Evolutionary conservation across 768 basidiomycete genomes (phyloP), one percentile per base, ranked within the genome.

Genomic region (Botryobasidium botryosum): DNA sequence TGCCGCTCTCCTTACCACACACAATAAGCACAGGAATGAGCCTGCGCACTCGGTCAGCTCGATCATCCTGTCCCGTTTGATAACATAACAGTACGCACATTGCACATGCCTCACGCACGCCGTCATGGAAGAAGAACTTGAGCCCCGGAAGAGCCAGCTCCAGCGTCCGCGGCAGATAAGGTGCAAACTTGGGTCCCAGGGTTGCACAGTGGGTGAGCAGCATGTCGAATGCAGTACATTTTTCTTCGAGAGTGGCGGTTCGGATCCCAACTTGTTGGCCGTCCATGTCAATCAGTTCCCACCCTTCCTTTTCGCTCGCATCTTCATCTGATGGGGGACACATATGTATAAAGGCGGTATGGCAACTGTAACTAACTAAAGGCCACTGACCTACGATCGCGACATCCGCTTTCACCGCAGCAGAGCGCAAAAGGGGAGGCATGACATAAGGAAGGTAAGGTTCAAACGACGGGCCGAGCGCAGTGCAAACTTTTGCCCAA

Each of bases 401-500:
- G 13, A 87, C 69, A 52, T 86, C 82, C 0, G 80, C 76, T 60
- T 85, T 85, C n/a, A 76, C 73, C 25, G 75, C 69, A 3, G 88
- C 88, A 0, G 79, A 73, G 4, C 71, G 67, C 20, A 90, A 64
- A 8, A 91, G 60, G 0, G 74, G 69, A 0, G 86, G 83, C 74
- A 91, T 85, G 2, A 90, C 86, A 13, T 80, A 69, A 0, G 78
- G 77, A 2, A 91, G 68, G 57, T 84, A 91, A 0, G 84, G 84
- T 55, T 82, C 83, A 49, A 91, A 92, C 55, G 88, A 81, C 8
- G 71, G 65, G 0, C 80, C 80, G 54, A 91, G 70, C 0, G 83
- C 82, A 50, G 86, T 84, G 56, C 83, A 87, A 0, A 91, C 69
- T 54, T 84, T 88, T 2, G 82, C 79, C 85, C 85, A 91, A 0